Evolutionary conservation across 176 grass and related monocot genomes (phyloP).

Genomic region (Dendrocalamus sinicus): DNA sequence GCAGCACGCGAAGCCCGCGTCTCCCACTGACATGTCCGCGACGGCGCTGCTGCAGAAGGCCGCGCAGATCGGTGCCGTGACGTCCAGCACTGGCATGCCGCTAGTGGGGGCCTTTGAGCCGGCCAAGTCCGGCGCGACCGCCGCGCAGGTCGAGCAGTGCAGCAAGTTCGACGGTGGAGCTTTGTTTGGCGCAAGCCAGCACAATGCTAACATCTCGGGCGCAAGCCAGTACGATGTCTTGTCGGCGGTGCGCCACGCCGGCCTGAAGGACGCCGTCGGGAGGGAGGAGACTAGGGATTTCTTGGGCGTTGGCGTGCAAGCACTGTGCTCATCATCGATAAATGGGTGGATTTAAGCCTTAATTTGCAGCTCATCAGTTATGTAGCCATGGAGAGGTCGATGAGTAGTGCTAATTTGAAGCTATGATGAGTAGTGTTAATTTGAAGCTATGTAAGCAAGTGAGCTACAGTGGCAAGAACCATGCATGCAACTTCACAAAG

Average conservation of each 20-base stretch:
- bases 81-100: conserved; percentile 35
- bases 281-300: conserved; percentile 86
- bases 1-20: conserved; percentile 49
- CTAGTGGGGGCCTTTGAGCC: conserved; percentile 40
- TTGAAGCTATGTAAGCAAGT: conserved; percentile 30
- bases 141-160: conserved; percentile 34
- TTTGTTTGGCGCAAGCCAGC: conserved; percentile 39
- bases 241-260: conserved; percentile 43
- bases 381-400: conserved; percentile 9
- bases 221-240: conserved; percentile 56
- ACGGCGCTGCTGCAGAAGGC: conserved; percentile 86
- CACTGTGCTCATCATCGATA: conserved; percentile 69
- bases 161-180: conserved; percentile 46
- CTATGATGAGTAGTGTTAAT: conserved; percentile 40
- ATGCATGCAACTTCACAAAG: conserved; percentile 28
- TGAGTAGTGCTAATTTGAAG: conserved; percentile 34
- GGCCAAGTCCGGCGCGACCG: conserved; percentile 24
- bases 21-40: conserved; percentile 67
- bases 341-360: conserved; percentile 68
- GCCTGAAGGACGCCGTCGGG: conserved; percentile 50
- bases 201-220: conserved; percentile 31
- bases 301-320: conserved; percentile 82
- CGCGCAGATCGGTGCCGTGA: conserved; percentile 68
- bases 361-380: conserved; percentile 7
- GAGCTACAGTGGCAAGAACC: not conserved